Percentiles rank a stretch among this genome's conserved stretches.
Evolutionary conservation across 2,329 filamentous ascomycete genomes (phyloP).

Genomic region (Pochonia chlamydosporia): DNA sequence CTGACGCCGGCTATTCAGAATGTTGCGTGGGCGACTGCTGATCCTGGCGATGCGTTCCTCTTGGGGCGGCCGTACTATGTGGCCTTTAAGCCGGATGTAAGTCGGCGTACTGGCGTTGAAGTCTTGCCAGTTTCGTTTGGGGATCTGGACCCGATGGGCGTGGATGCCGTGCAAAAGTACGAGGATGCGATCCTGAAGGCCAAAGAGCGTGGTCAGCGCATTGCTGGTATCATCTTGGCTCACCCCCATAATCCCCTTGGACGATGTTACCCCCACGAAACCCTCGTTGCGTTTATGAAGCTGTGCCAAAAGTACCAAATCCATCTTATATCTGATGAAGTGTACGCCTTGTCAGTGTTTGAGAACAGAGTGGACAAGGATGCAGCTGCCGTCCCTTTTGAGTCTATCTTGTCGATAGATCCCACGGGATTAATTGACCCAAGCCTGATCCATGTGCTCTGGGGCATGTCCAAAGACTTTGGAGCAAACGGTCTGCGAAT

Average conservation of each 20-base stretch:
- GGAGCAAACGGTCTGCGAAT: conserved; percentile 50
- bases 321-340: conserved; percentile 46
- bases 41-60: conserved; percentile 33
- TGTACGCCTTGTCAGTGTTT: conserved; percentile 48
- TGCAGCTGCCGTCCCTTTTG: conserved; percentile 29
- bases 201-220: conserved; percentile 29
- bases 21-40: conserved; percentile 30
- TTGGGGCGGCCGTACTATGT: conserved; percentile 40
- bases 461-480: conserved; percentile 46
- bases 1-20: conserved; percentile 35
- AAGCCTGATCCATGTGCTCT: conserved; percentile 43
- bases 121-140: conserved; percentile 39
- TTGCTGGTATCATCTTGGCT: conserved; percentile 44
- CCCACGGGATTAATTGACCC: conserved; percentile 39
- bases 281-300: conserved; percentile 34
- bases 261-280: conserved; percentile 35
- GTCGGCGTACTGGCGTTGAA: conserved; percentile 31
- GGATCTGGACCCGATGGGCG: conserved; percentile 35
- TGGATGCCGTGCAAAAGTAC: conserved; percentile 35
- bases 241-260: conserved; percentile 48
- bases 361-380: conserved; percentile 27
- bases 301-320: conserved; percentile 42
- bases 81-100: conserved; percentile 39
- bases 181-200: conserved; percentile 34
- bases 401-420: conserved; percentile 40